These are phyloP conservation scores for Camelina hispida DNA, from an alignment of 345 rosid genomes.

Conservation along the genomic window DNA sequence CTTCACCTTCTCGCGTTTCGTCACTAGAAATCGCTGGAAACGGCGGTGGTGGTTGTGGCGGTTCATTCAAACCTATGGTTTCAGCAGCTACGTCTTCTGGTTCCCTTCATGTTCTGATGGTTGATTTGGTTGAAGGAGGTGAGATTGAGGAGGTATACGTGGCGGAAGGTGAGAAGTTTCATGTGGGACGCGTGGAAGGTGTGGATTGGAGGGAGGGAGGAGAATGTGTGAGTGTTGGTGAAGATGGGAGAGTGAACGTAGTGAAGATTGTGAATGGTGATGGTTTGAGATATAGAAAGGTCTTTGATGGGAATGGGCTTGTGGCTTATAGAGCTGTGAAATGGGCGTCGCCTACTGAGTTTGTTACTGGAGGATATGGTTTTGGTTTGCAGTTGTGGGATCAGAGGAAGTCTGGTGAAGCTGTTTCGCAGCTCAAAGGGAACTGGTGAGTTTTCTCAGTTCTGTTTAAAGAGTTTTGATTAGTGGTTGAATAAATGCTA, in stretches of 20 bases:
- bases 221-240: conserved; percentile 78
- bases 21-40: conserved; percentile 53
- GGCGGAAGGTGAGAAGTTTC: conserved; percentile 50
- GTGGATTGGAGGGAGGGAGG: conserved; percentile 69
- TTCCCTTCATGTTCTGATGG: conserved; percentile 59
- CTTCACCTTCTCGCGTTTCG: conserved; percentile 67
- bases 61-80: conserved; percentile 49
- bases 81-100: conserved; percentile 64
- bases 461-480: background rate
- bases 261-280: conserved; percentile 49
- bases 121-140: conserved; percentile 43
- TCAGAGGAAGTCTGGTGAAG: conserved; percentile 67
- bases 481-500: background rate
- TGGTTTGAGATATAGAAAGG: conserved; percentile 50
- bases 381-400: conserved; percentile 95
- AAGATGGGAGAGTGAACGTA: conserved; percentile 58
- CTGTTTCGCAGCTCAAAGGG: conserved; percentile 80
- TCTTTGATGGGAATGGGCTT: conserved; percentile 76
- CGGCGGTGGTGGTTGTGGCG: conserved; percentile 30
- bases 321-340: conserved; percentile 74
- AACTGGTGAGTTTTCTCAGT: conserved; percentile 57
- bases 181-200: conserved; percentile 59
- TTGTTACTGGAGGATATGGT: conserved; percentile 87
- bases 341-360: conserved; percentile 88
- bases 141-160: conserved; percentile 44